Percentiles rank a stretch among this genome's conserved stretches.
Conservation (phyloP, 2,329 filamentous ascomycete species). For the Zymoseptoria tritici region DNA sequence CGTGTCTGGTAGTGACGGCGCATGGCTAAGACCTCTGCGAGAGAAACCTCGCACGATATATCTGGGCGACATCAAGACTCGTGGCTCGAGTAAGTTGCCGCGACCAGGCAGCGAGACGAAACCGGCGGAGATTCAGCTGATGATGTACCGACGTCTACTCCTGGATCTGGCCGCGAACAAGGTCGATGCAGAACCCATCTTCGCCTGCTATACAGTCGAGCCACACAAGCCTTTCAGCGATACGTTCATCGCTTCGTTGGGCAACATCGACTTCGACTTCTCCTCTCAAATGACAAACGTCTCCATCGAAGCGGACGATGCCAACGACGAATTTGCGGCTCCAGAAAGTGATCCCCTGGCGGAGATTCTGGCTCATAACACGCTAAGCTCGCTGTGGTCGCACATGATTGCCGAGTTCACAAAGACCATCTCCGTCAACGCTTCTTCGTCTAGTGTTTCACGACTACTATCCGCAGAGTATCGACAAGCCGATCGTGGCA, state of each 20-base stretch:
- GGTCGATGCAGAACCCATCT: conserved; percentile 61
- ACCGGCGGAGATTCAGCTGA: conserved; percentile 77
- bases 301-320: conserved; percentile 35
- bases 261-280: conserved; percentile 51
- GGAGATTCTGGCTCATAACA: conserved; percentile 52
- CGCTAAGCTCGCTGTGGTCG: conserved; percentile 51
- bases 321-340: background rate
- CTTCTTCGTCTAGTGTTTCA: conserved; percentile 38
- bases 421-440: conserved; percentile 34
- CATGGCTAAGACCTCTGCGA: conserved; percentile 7
- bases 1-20: conserved; percentile 5
- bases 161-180: conserved; percentile 63
- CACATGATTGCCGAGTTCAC: conserved; percentile 57
- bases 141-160: conserved; percentile 83
- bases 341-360: conserved; percentile 35
- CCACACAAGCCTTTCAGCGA: conserved; percentile 64
- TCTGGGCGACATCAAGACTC: conserved; percentile 83
- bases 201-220: conserved; percentile 64
- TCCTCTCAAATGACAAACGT: background rate
- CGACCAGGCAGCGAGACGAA: conserved; percentile 57
- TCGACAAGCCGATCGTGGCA: conserved; percentile 40
- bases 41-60: conserved; percentile 45
- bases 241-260: conserved; percentile 68
- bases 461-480: conserved; percentile 53
- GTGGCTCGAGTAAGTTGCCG: conserved; percentile 57